These are phyloP conservation scores for Cetradonia linearis DNA, from an alignment of 495 filamentous ascomycete species.

Conservation along the genomic window DNA sequence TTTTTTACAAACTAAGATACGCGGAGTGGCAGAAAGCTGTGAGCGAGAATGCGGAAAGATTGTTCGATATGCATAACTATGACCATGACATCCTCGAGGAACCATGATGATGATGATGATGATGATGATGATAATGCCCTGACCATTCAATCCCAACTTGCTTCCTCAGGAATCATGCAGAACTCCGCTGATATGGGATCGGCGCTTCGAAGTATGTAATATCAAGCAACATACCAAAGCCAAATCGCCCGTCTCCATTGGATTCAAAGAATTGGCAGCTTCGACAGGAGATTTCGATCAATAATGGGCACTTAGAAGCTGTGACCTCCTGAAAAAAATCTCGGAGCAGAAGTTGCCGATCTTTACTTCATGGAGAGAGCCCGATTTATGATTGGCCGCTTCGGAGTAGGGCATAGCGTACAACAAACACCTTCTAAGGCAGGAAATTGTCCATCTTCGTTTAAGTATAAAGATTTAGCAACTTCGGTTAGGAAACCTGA, in stretches of 20 bases:
- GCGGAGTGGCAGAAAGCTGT: conserved; percentile 27
- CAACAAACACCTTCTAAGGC: too few species aligned
- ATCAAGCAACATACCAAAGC: not conserved
- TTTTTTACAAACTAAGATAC: conserved; percentile 28
- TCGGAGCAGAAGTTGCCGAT: not conserved
- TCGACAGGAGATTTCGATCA: not conserved
- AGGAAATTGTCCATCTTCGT: too few species aligned
- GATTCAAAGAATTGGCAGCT: not conserved
- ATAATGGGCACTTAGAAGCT: not conserved
- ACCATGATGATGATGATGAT: not conserved
- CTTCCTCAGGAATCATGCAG: too few species aligned
- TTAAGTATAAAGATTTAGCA: not conserved
- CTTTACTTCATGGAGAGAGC: not conserved
- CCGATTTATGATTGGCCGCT: not conserved
- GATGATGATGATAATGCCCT: too few species aligned
- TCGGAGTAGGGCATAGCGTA: too few species aligned
- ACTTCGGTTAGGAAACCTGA: not conserved
- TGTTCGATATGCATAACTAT: conserved; percentile 16
- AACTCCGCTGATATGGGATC: too few species aligned
- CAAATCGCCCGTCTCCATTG: not conserved
- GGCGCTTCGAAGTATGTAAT: not conserved
- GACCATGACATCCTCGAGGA: not conserved
- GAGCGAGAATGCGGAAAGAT: conserved; percentile 22
- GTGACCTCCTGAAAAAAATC: not conserved
- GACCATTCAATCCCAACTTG: too few species aligned